Percentiles rank a stretch among this genome's conserved stretches.
These are phyloP conservation scores for Exophiala bonariae DNA, from an alignment of 2,329 filamentous ascomycete genomes.

Conservation along the genomic window DNA sequence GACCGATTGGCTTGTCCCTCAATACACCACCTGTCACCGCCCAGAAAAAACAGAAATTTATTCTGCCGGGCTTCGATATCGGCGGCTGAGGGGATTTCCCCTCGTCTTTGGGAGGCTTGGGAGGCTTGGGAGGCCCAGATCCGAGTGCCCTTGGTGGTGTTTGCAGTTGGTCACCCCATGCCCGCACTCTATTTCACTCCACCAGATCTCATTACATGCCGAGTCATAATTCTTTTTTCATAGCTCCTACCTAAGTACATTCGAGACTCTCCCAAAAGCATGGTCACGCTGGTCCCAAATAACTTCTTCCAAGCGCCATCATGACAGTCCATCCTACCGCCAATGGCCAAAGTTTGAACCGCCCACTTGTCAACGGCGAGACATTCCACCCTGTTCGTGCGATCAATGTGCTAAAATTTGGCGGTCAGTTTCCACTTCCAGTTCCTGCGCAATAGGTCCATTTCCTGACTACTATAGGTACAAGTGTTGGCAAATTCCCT, in stretches of 20 bases:
- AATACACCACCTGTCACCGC: too few species aligned
- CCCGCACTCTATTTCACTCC: too few species aligned
- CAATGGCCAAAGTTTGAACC: constrained; percentile 24
- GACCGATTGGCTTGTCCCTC: too few species aligned
- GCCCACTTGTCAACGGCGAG: constrained; percentile 12
- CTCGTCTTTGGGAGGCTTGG: too few species aligned
- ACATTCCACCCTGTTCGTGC: constrained; percentile 11
- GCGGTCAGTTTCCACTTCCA: constrained; percentile 13
- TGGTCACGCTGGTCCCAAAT: constrained; percentile 4
- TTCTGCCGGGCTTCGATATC: too few species aligned
- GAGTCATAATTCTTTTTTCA: neutral
- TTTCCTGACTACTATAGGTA: constrained; percentile 58
- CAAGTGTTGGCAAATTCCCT: constrained; percentile 92
- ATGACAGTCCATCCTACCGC: constrained; percentile 22
- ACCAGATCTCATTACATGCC: neutral
- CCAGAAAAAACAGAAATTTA: too few species aligned
- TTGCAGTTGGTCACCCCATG: neutral
- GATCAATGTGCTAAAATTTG: constrained; percentile 25
- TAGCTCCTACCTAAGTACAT: too few species aligned
- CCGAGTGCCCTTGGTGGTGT: too few species aligned
- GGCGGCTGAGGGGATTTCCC: too few species aligned
- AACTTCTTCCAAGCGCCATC: constrained; percentile 2
- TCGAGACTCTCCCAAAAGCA: constrained; percentile 9
- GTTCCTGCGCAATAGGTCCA: neutral
- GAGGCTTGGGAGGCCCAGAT: too few species aligned